Evolutionary conservation across 768 basidiomycete genomes (phyloP).

Genomic region (Suillus fuscotomentosus): DNA sequence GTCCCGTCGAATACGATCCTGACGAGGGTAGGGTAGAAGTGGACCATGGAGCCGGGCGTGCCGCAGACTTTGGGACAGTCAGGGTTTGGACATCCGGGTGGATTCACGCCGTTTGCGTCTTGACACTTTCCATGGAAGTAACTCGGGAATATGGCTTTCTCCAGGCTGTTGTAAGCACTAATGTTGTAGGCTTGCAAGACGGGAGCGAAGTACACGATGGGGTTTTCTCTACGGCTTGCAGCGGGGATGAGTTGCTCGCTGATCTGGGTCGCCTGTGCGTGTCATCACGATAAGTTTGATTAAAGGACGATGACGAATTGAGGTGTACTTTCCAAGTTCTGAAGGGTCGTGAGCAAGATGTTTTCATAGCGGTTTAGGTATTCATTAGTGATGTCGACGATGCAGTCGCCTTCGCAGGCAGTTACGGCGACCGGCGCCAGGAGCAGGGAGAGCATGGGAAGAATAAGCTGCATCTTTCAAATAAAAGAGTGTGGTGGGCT

Average conservation of each 20-base stretch:
- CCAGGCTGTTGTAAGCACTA: slow-evolving; percentile 42
- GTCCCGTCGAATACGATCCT: slow-evolving; percentile 50
- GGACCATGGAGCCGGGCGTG: slow-evolving; percentile 77
- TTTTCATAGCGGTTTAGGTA: slow-evolving; percentile 49
- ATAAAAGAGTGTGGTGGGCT: neutral
- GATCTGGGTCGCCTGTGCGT: slow-evolving; percentile 35
- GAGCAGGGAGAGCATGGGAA: slow-evolving; percentile 24
- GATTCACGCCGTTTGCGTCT: slow-evolving; percentile 49
- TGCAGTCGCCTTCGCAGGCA: slow-evolving; percentile 75
- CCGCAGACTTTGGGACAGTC: slow-evolving; percentile 79
- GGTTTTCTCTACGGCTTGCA: slow-evolving; percentile 18
- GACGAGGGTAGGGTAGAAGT: slow-evolving; percentile 55
- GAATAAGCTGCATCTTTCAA: slow-evolving; percentile 17
- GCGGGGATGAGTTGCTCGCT: slow-evolving; percentile 31
- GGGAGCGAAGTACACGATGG: slow-evolving; percentile 43
- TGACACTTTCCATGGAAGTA: slow-evolving; percentile 80
- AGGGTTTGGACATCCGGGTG: slow-evolving; percentile 73
- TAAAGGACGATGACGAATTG: slow-evolving; percentile 2
- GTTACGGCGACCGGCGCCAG: slow-evolving; percentile 37
- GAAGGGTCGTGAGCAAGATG: slow-evolving; percentile 39
- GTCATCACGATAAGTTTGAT: neutral
- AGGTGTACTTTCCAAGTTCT: slow-evolving; percentile 41
- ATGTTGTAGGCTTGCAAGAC: slow-evolving; percentile 46
- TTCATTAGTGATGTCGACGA: slow-evolving; percentile 54
- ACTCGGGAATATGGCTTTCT: slow-evolving; percentile 62